These are phyloP conservation scores for Gossypium stocksii DNA, from an alignment of 345 rosid species.

Conservation along the genomic window DNA sequence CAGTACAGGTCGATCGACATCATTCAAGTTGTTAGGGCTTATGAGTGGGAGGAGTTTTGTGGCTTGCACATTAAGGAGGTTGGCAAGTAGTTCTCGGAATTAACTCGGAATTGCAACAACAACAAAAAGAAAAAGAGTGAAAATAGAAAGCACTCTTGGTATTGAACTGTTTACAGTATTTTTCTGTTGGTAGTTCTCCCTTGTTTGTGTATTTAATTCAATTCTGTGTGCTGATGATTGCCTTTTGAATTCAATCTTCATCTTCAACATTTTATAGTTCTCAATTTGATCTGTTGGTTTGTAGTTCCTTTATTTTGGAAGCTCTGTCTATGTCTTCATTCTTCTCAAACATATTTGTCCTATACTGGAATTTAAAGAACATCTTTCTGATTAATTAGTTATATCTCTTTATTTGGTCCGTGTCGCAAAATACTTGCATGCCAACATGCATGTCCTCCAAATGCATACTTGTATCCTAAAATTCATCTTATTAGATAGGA, in stretches of 20 bases:
- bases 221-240: conserved; percentile 28
- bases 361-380: neutral
- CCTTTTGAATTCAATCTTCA: conserved; percentile 29
- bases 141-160: conserved; percentile 6
- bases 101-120: conserved; percentile 12
- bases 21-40: conserved; percentile 62
- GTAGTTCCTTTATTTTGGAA: neutral
- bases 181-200: conserved; percentile 23
- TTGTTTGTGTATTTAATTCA: conserved; percentile 25
- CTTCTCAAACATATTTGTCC: neutral
- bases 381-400: neutral
- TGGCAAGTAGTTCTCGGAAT: conserved; percentile 46
- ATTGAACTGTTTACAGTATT: conserved; percentile 19
- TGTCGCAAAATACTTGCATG: too few relatives aligned
- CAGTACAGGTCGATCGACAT: conserved; percentile 48
- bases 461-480: too few relatives aligned
- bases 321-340: neutral
- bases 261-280: conserved; percentile 6
- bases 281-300: neutral
- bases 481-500: too few relatives aligned
- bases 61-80: conserved; percentile 72
- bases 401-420: neutral
- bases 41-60: conserved; percentile 64
- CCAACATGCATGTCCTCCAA: neutral
- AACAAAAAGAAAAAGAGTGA: neutral